Evolutionary conservation across 306 rosid genomes (phyloP).

Genomic region (Citrullus colocynthis): DNA sequence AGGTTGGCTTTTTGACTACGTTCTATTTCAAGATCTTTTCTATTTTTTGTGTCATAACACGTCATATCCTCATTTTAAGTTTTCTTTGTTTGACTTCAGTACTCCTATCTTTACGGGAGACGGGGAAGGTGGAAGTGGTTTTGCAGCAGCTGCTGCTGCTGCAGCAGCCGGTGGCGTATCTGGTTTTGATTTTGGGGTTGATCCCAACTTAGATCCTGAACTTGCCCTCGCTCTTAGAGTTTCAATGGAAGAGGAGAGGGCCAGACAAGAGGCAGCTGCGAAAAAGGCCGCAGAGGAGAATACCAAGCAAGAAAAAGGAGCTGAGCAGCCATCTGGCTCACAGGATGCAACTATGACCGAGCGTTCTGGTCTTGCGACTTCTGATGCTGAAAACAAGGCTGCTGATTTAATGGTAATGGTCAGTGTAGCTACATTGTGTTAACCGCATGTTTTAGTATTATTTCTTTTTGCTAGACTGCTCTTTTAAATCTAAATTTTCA

Average conservation of each 20-base stretch:
- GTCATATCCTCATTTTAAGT: not conserved
- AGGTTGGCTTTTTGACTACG: constrained; percentile 28
- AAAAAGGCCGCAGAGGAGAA: constrained; percentile 90
- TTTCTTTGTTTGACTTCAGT: constrained; percentile 26
- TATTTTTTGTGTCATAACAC: not conserved
- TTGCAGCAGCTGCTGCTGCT: constrained; percentile 86
- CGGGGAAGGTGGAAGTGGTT: constrained; percentile 94
- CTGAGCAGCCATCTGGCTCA: constrained; percentile 53
- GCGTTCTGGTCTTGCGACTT: constrained; percentile 38
- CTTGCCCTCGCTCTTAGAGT: constrained; percentile 98
- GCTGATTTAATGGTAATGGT: constrained; percentile 61
- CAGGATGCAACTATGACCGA: constrained; percentile 89
- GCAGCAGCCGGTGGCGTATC: constrained; percentile 85
- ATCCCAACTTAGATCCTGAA: constrained; percentile 98
- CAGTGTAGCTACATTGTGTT: not conserved
- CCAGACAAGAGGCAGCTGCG: constrained; percentile 98
- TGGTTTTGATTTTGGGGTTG: constrained; percentile 96
- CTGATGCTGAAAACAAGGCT: constrained; percentile 61
- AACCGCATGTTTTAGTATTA: no score
- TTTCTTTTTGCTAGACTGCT: not conserved
- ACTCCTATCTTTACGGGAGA: constrained; percentile 96
- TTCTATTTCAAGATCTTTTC: not conserved
- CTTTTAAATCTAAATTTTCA: no score
- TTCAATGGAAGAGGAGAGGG: constrained; percentile 99
- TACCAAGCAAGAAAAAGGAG: constrained; percentile 63